Evolutionary conservation across 495 filamentous ascomycete species (phyloP), one percentile per base, ranked within the genome.

Genomic region (Elasticomyces elasticus): DNA sequence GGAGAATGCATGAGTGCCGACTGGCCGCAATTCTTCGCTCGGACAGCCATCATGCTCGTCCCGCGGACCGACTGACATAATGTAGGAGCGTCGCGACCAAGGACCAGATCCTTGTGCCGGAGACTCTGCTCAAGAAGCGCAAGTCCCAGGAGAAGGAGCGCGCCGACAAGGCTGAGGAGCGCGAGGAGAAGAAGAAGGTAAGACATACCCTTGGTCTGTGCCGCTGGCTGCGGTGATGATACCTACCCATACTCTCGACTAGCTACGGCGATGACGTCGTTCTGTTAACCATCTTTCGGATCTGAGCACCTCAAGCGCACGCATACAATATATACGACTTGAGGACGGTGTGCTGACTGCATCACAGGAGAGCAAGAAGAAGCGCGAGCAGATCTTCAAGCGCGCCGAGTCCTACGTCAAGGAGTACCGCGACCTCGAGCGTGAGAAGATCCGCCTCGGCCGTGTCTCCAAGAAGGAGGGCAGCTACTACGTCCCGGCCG

Each of bases 271-370:
- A 96, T 98, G 92, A 73, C 94, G 89, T 95, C 86, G 86, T 82
- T 74, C 74, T 83, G 76, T 82, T 84, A 94, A 84, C 89, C 89
- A 97, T 97, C 92, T 98, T 98, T 98, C 92, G 92, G 92, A 90
- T 82, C 90, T 98, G 92, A 98, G 64, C 66, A 43, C 60, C 64
- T 70, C 66, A 58, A 55, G 28, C 57, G 42, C 52, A 30, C 30
- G 42, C 25, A 62, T 40, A 41, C 54, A 58, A 26, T 52, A 37
- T 43, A 48, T 57, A 46, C 44, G 52, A 2, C 7, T 44, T 17
- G 26, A 19, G 45, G 2, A 30, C 45, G 31, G n/a, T 19, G 4
- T 49, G 56, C 67, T 69, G 47, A 71, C 57, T 44, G 28, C 24
- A 40, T 35, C 15, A 46, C 67, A 98, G 90, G 82, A 83, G 74